Evolutionary conservation across 2,329 filamentous ascomycete species (phyloP).

Genomic region (Metarhizium anisopliae): DNA sequence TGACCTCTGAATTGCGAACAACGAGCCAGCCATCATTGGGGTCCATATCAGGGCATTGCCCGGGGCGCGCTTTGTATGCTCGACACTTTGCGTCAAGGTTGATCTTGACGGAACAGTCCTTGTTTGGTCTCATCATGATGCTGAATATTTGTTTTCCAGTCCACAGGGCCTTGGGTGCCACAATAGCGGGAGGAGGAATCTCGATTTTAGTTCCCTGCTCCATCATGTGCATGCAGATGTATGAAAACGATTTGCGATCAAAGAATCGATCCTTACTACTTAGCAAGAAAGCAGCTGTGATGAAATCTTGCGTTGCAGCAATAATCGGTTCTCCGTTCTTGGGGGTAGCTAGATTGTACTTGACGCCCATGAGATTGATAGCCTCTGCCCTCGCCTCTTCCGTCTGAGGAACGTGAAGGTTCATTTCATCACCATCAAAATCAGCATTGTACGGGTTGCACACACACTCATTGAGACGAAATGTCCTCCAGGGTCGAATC

Average conservation of each 20-base stretch:
- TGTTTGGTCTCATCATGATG: slow-evolving; percentile 82
- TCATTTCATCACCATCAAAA: slow-evolving; percentile 99
- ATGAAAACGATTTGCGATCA: slow-evolving; percentile 78
- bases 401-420: slow-evolving; percentile 93
- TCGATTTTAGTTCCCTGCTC: slow-evolving; percentile 69
- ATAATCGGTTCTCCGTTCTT: slow-evolving; percentile 98
- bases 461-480: slow-evolving; percentile 94
- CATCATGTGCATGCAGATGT: slow-evolving; percentile 91
- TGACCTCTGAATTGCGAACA: slow-evolving; percentile 90
- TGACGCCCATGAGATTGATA: slow-evolving; percentile 94
- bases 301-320: slow-evolving; percentile 98
- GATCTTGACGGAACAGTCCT: slow-evolving; percentile 69
- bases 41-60: slow-evolving; percentile 60
- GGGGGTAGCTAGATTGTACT: slow-evolving; percentile 89
- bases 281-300: slow-evolving; percentile 84
- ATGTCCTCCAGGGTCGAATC: slow-evolving; percentile 89
- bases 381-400: slow-evolving; percentile 94
- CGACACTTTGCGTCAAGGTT: slow-evolving; percentile 91
- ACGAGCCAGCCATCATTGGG: slow-evolving; percentile 86
- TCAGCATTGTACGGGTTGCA: slow-evolving; percentile 98
- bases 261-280: slow-evolving; percentile 92
- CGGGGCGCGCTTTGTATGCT: slow-evolving; percentile 59
- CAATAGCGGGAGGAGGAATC: slow-evolving; percentile 74
- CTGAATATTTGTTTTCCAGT: slow-evolving; percentile 97
- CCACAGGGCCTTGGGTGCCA: slow-evolving; percentile 84